Percentiles rank a stretch among this genome's conserved stretches.
Evolutionary conservation across 2,329 filamentous ascomycete species (phyloP).

Genomic region (Chrysosporium queenslandicum): DNA sequence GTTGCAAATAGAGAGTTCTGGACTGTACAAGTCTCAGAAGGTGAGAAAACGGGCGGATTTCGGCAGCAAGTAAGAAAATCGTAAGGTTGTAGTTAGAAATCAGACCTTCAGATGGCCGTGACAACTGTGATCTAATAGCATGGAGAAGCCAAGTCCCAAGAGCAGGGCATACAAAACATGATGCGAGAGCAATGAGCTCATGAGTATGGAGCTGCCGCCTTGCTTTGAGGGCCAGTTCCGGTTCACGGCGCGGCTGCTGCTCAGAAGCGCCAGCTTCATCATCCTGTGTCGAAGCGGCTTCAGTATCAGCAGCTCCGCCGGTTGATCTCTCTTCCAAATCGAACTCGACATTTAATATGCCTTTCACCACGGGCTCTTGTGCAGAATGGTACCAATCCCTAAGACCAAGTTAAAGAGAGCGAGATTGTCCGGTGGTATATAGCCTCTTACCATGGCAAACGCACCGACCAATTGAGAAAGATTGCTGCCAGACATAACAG

Average conservation of each 20-base stretch:
- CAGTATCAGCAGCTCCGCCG: constrained; percentile 17
- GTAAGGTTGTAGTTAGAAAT: constrained; percentile 89
- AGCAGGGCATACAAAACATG: constrained; percentile 70
- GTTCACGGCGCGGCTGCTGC: constrained; percentile 8
- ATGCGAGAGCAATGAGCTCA: constrained; percentile 62
- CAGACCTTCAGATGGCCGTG: constrained; percentile 70
- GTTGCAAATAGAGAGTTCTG: constrained; percentile 72
- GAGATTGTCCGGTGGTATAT: background rate
- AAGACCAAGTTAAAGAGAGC: constrained; percentile 2
- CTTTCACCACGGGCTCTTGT: constrained; percentile 50
- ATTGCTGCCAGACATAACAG: constrained; percentile 69
- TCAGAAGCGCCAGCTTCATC: constrained; percentile 14
- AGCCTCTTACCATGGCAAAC: constrained; percentile 65
- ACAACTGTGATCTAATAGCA: constrained; percentile 67
- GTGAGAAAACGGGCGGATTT: constrained; percentile 73
- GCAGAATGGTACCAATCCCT: constrained; percentile 68
- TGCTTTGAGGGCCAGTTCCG: constrained; percentile 33
- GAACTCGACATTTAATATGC: constrained; percentile 33
- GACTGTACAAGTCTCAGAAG: constrained; percentile 69
- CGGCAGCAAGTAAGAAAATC: constrained; percentile 78
- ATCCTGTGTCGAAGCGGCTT: constrained; percentile 1
- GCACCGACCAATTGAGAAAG: constrained; percentile 86
- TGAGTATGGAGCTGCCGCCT: constrained; percentile 58
- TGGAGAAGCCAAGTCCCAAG: constrained; percentile 78
- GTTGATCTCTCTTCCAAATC: constrained; percentile 21